Evolutionary conservation across 352 stramenopile genomes (phyloP).

Genomic region (Pythium dissotocum): DNA sequence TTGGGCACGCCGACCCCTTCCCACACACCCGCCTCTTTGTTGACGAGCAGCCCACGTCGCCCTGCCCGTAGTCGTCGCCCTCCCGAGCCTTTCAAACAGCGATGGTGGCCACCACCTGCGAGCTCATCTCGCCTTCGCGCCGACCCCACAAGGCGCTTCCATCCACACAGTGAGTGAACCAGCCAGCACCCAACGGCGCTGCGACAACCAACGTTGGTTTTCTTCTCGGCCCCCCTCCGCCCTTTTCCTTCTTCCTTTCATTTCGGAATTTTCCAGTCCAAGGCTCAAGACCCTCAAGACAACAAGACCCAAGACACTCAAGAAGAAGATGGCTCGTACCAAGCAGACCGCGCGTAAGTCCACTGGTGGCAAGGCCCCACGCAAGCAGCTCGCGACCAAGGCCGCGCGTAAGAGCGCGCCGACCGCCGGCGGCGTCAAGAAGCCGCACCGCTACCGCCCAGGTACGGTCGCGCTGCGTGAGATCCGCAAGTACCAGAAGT

Average conservation of each 20-base stretch:
- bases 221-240: not conserved
- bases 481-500: conserved; percentile 92
- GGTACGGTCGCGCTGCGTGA: conserved; percentile 83
- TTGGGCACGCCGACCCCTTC: conserved; percentile 14
- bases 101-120: conserved; percentile 18
- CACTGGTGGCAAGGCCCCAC: conserved; percentile 82
- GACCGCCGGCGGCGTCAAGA: conserved; percentile 82
- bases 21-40: conserved; percentile 30
- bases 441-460: conserved; percentile 41
- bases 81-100: conserved; percentile 24
- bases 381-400: conserved; percentile 87
- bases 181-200: conserved; percentile 10
- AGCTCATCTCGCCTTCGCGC: conserved; percentile 23
- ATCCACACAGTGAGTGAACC: conserved; percentile 20
- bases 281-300: conserved; percentile 23
- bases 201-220: conserved; percentile 12
- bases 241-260: conserved; percentile 12
- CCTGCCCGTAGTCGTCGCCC: conserved; percentile 6
- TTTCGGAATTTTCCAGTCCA: conserved; percentile 34
- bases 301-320: not conserved
- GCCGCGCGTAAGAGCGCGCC: conserved; percentile 81
- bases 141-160: conserved; percentile 17
- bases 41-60: conserved; percentile 24
- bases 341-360: conserved; percentile 93
- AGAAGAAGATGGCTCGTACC: conserved; percentile 72